Base-by-base conservation (phyloP, 169 alveolate species). In the Plasmodium inui region DNA sequence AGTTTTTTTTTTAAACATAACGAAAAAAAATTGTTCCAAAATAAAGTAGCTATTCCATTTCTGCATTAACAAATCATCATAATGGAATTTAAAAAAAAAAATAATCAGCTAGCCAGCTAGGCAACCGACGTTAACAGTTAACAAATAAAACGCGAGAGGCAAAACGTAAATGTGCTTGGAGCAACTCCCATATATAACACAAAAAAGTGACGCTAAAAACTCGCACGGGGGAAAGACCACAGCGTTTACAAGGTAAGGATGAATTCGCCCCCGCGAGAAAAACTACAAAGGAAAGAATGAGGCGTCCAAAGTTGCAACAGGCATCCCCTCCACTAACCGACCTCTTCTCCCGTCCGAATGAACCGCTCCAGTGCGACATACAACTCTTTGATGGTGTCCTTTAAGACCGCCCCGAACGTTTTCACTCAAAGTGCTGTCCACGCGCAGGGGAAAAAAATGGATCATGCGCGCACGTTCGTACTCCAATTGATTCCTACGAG, bases 11-110 rank as follows among this genome's bases (percentile, higher is more conserved):
- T 22, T 41, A 79, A 79, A 79, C 84, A 79, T 30, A 14, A 79
- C 84, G 70, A 79, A 79, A 79, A 79, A 79, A 79, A 79, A 79
- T 79, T 39, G n/a, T 79, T 79, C 44, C 32, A 72, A 79, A 79
- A 79, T 79, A 79, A 79, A 28, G 55, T 79, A 22, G 70, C 37
- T 12, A 79, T 78, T 78, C 53, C 53, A 12, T 19, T 14, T 79
- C n/a, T 79, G 19, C 10, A 79, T 79, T 79, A 79, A 79, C 84
- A 79, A 79, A 79, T 79, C 73, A 79, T 34, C 57, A 79, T 41
- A 79, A 79, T 50, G 12, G 17, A 50, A 50, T 50, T 50, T 46
- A 78, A 78, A 78, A 78, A 78, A 78, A 79, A 79, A 79, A 79
- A 79, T 41, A 78, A 78, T 10, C 6, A 76, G 28, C 30, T 37